phyloP scores from a whole-genome alignment of 306 rosid species.

The Lotus japonicus region DNA sequence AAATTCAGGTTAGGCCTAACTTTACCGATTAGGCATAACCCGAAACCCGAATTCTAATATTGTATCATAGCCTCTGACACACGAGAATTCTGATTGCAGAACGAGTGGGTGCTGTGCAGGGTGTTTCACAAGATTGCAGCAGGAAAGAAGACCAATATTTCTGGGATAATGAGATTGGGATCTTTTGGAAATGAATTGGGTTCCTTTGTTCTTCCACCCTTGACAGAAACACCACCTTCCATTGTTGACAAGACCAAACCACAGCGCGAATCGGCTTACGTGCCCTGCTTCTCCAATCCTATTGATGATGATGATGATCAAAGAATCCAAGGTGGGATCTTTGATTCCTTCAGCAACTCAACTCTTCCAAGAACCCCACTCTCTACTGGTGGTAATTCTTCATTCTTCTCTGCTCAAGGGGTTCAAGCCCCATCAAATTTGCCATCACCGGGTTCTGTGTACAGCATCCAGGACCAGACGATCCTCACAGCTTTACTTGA shows the following conservation, averaged over 20 bases:
- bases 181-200: conserved; percentile 39
- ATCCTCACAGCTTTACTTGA: conserved; percentile 45
- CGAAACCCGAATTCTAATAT: neutral
- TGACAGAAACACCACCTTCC: conserved; percentile 50
- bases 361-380: neutral
- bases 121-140: conserved; percentile 54
- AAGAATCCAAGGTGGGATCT: conserved; percentile 39
- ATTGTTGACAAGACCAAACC: conserved; percentile 23
- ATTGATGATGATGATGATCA: conserved; percentile 21
- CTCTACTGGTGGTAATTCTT: conserved; percentile 19
- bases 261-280: conserved; percentile 44
- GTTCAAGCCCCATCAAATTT: conserved; percentile 16
- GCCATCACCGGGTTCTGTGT: conserved; percentile 21
- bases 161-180: conserved; percentile 38
- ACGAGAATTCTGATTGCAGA: conserved; percentile 34
- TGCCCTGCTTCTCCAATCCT: conserved; percentile 99
- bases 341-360: conserved; percentile 30
- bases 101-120: conserved; percentile 90
- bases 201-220: conserved; percentile 53
- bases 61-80: neutral
- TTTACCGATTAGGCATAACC: too few relatives aligned
- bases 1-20: neutral
- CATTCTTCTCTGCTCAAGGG: conserved; percentile 24
- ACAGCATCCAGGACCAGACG: conserved; percentile 35
- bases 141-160: conserved; percentile 52